Evolutionary conservation across 129 eudicot species (phyloP), one percentile per base, ranked within the genome.

Genomic region (Centrapalus pauciflorus): DNA sequence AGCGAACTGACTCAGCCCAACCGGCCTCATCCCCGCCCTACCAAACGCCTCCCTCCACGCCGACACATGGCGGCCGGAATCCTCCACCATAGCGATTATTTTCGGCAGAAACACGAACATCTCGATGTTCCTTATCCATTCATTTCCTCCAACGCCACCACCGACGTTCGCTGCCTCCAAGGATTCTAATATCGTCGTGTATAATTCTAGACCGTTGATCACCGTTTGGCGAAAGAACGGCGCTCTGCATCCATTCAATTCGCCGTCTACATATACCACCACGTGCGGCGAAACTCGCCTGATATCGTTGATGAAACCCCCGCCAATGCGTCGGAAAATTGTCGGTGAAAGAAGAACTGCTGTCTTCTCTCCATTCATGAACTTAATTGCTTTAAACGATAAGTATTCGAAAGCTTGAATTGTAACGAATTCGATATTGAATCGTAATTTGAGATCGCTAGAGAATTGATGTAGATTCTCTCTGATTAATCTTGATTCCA

Each of bases 21-120:
- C 85, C 77, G 88, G 79, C 85, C 80, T 69, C 74, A 87, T 38
- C 50, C 97, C 95, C 16, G 87, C 92, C 70, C 64, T 85, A 70
- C 63, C 75, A 5, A 87, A 72, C 74, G 74, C 95, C 81, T 90
- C 95, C 85, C 89, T 80, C 97, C 95, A 84, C 72, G 95, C 48
- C 72, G 76, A 43, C 66, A 51, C 72, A 25, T 64, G 78, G 34
- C 85, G 69, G 24, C 88, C 84, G 30, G 85, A 89, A 8, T 80
- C 84, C 83, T 82, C 95, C 38, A 90, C 83, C 55, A 73, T 75
- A 71, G 81, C 85, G 11, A 67, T 12, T 43, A 90, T 90, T 61
- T 80, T 90, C 63, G 97, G 97, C 19, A 76, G 79, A 60, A 90
- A 7, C 66, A 90, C 85, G 23, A 77, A 84, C 66, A 55, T 78